Conservation (phyloP, 2,329 filamentous ascomycete species). For the Malbranchea cinnamomea region DNA sequence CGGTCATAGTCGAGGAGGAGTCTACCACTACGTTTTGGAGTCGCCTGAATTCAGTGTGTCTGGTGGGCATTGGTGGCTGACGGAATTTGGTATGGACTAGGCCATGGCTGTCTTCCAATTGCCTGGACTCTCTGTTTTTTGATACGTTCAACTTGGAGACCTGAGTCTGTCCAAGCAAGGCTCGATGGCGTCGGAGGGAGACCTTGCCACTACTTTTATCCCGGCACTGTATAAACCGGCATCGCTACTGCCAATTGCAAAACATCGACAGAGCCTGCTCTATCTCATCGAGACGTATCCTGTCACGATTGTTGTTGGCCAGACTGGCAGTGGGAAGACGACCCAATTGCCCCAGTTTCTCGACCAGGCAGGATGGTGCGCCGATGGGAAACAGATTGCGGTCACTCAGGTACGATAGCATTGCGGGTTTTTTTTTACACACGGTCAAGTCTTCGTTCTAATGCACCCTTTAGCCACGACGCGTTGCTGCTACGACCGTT, state of each 20-base stretch:
- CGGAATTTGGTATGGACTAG: too few species aligned
- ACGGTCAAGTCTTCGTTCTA: conserved; percentile 6
- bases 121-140: too few species aligned
- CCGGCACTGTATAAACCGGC: conserved; percentile 76
- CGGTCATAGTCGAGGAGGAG: too few species aligned
- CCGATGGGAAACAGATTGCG: conserved; percentile 65
- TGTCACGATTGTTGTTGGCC: conserved; percentile 79
- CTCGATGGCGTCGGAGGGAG: conserved; percentile 29
- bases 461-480: conserved; percentile 59
- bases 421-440: conserved; percentile 16
- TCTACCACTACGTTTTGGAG: too few species aligned
- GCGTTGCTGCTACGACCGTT: conserved; percentile 82
- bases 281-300: conserved; percentile 75
- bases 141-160: too few species aligned
- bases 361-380: conserved; percentile 77
- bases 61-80: too few species aligned
- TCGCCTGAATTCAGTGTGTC: too few species aligned
- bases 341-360: conserved; percentile 91
- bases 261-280: conserved; percentile 62
- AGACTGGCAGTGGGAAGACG: conserved; percentile 90
- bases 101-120: too few species aligned
- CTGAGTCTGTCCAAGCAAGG: too few species aligned
- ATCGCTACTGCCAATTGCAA: conserved; percentile 70
- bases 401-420: conserved; percentile 84
- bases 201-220: conserved; percentile 41